Evolutionary conservation across 208 protist genomes (phyloP).

Genomic region (Trypanosoma melophagium): DNA sequence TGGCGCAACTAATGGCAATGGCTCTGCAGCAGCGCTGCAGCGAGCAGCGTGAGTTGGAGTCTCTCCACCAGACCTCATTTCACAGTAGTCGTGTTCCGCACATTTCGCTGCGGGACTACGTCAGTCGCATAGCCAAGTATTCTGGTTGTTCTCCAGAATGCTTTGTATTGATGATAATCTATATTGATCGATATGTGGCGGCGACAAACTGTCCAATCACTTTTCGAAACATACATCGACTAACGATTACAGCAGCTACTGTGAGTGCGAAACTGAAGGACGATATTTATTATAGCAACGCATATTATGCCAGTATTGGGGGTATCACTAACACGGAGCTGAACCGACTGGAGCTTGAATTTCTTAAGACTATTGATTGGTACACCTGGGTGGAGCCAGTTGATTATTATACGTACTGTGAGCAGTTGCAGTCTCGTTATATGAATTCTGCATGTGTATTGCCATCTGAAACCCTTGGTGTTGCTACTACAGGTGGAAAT

Average conservation of each 20-base stretch:
- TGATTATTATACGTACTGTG: constrained; percentile 53
- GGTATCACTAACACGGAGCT: constrained; percentile 63
- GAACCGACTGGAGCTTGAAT: constrained; percentile 74
- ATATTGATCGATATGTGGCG: constrained; percentile 87
- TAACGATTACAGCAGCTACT: constrained; percentile 66
- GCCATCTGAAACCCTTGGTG: too few relatives aligned
- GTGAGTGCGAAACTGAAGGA: constrained; percentile 83
- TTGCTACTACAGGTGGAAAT: too few relatives aligned
- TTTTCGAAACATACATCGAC: constrained; percentile 70
- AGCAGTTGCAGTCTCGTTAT: constrained; percentile 42
- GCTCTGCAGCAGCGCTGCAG: constrained; percentile 71
- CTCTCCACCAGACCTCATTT: constrained; percentile 41
- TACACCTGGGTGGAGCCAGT: constrained; percentile 71
- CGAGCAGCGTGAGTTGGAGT: constrained; percentile 29
- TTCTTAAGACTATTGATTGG: constrained; percentile 82
- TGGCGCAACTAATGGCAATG: constrained; percentile 50
- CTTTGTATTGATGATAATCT: constrained; percentile 88
- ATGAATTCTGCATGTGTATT: not conserved
- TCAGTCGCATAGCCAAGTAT: constrained; percentile 91
- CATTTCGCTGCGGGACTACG: constrained; percentile 88
- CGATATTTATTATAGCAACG: constrained; percentile 83
- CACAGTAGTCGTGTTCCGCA: constrained; percentile 74
- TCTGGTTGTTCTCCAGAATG: constrained; percentile 86
- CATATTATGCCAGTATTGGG: constrained; percentile 79
- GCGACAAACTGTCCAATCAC: constrained; percentile 59